Percentiles rank a stretch among this genome's conserved stretches.
These are phyloP conservation scores for Sextonia rubra DNA, from an alignment of 164 flowering plant genomes.

Conservation along the genomic window DNA sequence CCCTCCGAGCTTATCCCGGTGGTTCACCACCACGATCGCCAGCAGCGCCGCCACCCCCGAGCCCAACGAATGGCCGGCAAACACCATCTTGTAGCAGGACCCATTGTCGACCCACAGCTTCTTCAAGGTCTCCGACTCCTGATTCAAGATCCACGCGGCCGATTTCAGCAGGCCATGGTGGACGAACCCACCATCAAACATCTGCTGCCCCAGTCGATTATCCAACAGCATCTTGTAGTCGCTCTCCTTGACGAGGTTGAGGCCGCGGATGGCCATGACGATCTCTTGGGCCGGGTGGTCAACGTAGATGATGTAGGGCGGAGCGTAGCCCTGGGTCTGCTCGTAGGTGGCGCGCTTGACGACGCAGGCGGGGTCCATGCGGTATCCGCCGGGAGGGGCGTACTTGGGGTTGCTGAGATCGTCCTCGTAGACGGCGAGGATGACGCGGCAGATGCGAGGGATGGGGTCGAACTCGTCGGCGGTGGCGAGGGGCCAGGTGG, in stretches of 20 bases:
- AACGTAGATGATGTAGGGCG: conserved; percentile 76
- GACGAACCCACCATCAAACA: conserved; percentile 87
- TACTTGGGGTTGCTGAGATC: conserved; percentile 58
- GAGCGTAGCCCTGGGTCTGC: conserved; percentile 58
- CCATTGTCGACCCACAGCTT: conserved; percentile 52
- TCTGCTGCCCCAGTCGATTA: conserved; percentile 62
- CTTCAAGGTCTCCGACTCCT: conserved; percentile 53
- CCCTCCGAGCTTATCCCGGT: conserved; percentile 51
- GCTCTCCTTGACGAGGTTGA: conserved; percentile 63
- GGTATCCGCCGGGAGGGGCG: conserved; percentile 49
- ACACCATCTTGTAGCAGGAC: conserved; percentile 41
- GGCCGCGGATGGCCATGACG: conserved; percentile 76
- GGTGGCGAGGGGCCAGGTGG: conserved; percentile 65
- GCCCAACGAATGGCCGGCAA: conserved; percentile 84
- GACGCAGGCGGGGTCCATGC: conserved; percentile 57
- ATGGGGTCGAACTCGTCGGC: conserved; percentile 67
- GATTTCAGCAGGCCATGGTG: conserved; percentile 78
- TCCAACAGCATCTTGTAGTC: conserved; percentile 73
- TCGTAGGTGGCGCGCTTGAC: conserved; percentile 65
- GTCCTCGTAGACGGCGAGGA: conserved; percentile 78
- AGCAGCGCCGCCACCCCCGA: conserved; percentile 78
- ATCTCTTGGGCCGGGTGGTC: conserved; percentile 67
- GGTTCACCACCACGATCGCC: conserved; percentile 56
- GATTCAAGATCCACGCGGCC: conserved; percentile 64
- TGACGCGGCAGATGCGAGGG: conserved; percentile 70